Base-by-base conservation (phyloP, 805 yeast species). In the Candida railenensis region DNA sequence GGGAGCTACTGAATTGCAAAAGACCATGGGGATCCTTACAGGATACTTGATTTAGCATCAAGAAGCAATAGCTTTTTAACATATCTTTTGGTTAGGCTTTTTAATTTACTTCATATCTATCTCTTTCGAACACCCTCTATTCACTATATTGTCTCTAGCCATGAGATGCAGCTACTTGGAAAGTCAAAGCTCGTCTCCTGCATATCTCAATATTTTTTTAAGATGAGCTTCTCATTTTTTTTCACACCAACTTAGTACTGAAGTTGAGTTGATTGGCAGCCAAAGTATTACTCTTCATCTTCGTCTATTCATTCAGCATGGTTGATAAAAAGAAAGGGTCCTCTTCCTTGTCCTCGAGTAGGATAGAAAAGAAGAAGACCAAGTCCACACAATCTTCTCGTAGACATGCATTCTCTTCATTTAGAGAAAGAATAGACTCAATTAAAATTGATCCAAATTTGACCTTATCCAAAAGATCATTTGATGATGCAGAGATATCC, bases 341-440 rank as follows among this genome's bases (percentile, higher is more conserved):
- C 51, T 47, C 52, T 47, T 47, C 21, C 30, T 32, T 22, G 21
- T 28, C 43, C 14, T 40, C 14, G 14, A 19, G 4, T 22, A 40
- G 7, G 16, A 40, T 40, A 20, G 45, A 19, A 36, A 25, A 18
- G 28, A 45, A 40, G 36, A 55, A 51, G 46, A 53, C 42, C 22
- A 76, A 72, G 53, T 67, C 84, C 4, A 78, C 86, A 0, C 74
- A 81, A 55, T 73, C 86, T 3, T 57, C 75, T 2, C 80, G 83
- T 60, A 59, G 68, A 43, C 86, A 77, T 61, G 80, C 84, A 16
- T 89, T 77, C 60, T 69, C 81, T 37, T 87, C 96, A 1, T 94
- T 92, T 62, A 81, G 84, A 52, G 96, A 91, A 54, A 78, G 95
- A 47, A 81, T 91, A 16, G 97, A 92, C 52, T 71, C 86, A 16